Evolutionary conservation across 441 rosid species (phyloP), one percentile per base, ranked within the genome.

Genomic region (Jatropha podagrica): DNA sequence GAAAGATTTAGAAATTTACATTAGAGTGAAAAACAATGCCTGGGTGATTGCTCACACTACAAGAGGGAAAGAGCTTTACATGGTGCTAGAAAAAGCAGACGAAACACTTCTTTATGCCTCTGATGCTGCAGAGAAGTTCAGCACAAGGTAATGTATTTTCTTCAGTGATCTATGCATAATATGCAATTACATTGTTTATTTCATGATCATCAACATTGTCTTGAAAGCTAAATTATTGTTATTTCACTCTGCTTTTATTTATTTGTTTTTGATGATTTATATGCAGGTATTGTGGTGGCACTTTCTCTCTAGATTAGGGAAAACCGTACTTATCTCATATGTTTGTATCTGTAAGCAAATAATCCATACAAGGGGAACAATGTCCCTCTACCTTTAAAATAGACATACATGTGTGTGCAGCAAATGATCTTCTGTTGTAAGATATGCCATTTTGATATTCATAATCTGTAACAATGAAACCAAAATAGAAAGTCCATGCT

Each of bases 51-150:
- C 93, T 32, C 92, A 83, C 49, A 68, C 89, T 59, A 87, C 87
- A 17, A 85, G 90, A 77, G 97, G 91, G 71, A 92, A 90, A 81
- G 97, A 91, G 86, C 94, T 96, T 70, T 93, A 88, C 83, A 90
- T 96, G 96, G 91, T 89, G 77, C 79, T 96, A 51, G 97, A 96
- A 84, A 96, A 92, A 81, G 97, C 92, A 49, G 84, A 85, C 17
- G 95, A 89, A 80, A 95, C 98, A 7, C 95, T 93, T 77, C 93
- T 93, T 46, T 93, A 90, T 80, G 92, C 97, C 68, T 83, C 94
- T 20, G 92, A 93, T 67, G 91, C 99, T 55, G 86, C 94, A 58
- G 92, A 83, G 74, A 90, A 83, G 86, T 96, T 96, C 84, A 92
- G 94, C 81, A 86, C 86, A 86, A 89, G 99, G 98, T 92, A 77